Evolutionary conservation across 208 protist species (phyloP), one percentile per base, ranked within the genome.

Genomic region (Crithidia expoeki): DNA sequence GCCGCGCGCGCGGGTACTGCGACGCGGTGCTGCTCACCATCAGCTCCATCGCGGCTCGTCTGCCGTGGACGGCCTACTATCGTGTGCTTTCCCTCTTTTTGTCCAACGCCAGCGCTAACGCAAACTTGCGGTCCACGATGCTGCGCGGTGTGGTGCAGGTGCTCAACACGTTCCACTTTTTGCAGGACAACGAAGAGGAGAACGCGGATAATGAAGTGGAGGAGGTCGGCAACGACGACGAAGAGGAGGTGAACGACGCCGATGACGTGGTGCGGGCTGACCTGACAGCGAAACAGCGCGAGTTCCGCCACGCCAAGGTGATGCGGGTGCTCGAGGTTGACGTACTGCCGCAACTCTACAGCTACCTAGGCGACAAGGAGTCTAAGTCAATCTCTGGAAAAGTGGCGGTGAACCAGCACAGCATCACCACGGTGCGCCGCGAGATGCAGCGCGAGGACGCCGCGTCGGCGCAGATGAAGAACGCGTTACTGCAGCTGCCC

Each of bases 31-130:
- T 97, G 44, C 69, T 74, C 47, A 97, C 92, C 19, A 65, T 97
- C 44, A 83, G 86, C 63, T 30, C 81, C 32, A 72, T 97, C 53
- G 77, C 86, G 5, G 79, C 69, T 27, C 60, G 81, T 4, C 75
- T 97, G 71, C 89, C 93, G 60, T 97, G 93, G 93, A 85, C 85
- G 60, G 89, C 84, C 30, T 97, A 97, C 76, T 85, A 96, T 80
- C 88, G 78, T 59, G 78, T 96, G 27, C 77, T 97, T 4, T 88
- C 82, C 52, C 65, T 94, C n/a, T 79, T 97, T 23, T 62, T 97
- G 33, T 71, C 76, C 14, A 92, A 94, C 72, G 93, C 90, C 4
- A 80, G 73, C 40, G 79, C 81, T 28, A 92, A 92, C 75, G 60
- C 72, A 3, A 77, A 76, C 36, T 34, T 95, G 72, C 85, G 88